Conservation (phyloP, 805 yeast genomes). For the Saccharomycopsis sp. region DNA sequence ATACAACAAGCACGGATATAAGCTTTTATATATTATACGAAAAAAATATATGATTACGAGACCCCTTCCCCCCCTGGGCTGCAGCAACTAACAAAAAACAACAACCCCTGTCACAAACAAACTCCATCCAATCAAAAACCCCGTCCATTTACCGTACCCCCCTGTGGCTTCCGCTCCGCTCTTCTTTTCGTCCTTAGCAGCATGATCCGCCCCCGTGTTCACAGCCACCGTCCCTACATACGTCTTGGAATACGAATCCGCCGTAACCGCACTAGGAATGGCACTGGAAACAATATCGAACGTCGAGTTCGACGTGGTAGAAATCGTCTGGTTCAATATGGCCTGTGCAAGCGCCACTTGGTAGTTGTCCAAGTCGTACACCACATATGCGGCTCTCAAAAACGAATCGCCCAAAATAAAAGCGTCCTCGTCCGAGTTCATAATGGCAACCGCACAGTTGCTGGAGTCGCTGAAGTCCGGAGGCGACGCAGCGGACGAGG, state of each 20-base stretch:
- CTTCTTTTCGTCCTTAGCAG: not conserved
- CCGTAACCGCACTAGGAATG: constrained; percentile 48
- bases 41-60: too few species aligned
- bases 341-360: constrained; percentile 43
- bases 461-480: constrained; percentile 22
- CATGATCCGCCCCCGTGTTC: not conserved
- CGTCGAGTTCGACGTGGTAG: constrained; percentile 20
- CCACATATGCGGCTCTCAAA: constrained; percentile 45
- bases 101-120: not conserved
- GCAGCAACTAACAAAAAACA: not conserved
- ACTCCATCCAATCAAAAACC: not conserved
- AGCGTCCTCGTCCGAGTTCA: constrained; percentile 30
- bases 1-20: too few species aligned
- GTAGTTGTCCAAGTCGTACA: constrained; percentile 43
- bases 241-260: constrained; percentile 40
- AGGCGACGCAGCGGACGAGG: not conserved
- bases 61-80: too few species aligned
- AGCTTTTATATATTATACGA: too few species aligned
- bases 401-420: constrained; percentile 49
- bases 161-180: not conserved
- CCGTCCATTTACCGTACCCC: not conserved
- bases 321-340: constrained; percentile 16
- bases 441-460: constrained; percentile 41
- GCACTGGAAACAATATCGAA: constrained; percentile 22
- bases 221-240: constrained; percentile 25